Percentiles rank a stretch among this genome's conserved stretches.
These are phyloP conservation scores for Emmonsiellopsis sp. DNA, from an alignment of 2,329 filamentous ascomycete species.

Conservation along the genomic window DNA sequence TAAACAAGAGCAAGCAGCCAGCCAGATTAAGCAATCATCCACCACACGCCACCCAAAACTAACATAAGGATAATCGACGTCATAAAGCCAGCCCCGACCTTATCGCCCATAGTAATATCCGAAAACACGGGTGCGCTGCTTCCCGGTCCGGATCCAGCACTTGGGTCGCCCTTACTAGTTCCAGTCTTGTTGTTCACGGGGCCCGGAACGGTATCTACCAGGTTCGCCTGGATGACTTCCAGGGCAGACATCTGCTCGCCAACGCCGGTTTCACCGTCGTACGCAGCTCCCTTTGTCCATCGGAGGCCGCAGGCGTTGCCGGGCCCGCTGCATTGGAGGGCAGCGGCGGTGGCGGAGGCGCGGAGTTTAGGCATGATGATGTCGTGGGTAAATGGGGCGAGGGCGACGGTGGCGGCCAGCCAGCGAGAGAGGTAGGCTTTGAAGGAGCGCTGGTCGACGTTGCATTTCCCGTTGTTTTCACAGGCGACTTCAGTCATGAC, in stretches of 20 bases:
- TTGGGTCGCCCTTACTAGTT: constrained; percentile 39
- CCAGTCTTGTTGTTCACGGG: constrained; percentile 41
- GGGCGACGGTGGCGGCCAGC: constrained; percentile 47
- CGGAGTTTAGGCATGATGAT: constrained; percentile 45
- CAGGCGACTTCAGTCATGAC: constrained; percentile 54
- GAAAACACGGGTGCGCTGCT: constrained; percentile 24
- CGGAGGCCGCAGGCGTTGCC: constrained; percentile 18
- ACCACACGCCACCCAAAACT: constrained; percentile 48
- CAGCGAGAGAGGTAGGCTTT: constrained; percentile 58
- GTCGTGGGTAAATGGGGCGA: constrained; percentile 48
- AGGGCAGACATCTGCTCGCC: constrained; percentile 64
- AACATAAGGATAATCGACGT: constrained; percentile 50
- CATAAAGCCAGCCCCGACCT: constrained; percentile 57
- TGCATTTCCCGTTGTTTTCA: constrained; percentile 46
- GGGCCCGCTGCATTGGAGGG: constrained; percentile 22
- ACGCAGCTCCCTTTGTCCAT: constrained; percentile 38
- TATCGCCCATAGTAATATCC: constrained; percentile 51
- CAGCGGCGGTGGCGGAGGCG: constrained; percentile 46
- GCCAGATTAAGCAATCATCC: constrained; percentile 36
- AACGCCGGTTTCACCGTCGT: constrained; percentile 53
- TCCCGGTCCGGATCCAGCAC: constrained; percentile 29
- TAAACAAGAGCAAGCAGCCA: not conserved
- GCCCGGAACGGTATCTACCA: constrained; percentile 30
- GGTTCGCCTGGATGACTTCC: constrained; percentile 54
- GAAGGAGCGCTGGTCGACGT: constrained; percentile 57